Evolutionary conservation across 2,329 filamentous ascomycete genomes (phyloP), one percentile per base, ranked within the genome.

Genomic region (Coniella lustricola): DNA sequence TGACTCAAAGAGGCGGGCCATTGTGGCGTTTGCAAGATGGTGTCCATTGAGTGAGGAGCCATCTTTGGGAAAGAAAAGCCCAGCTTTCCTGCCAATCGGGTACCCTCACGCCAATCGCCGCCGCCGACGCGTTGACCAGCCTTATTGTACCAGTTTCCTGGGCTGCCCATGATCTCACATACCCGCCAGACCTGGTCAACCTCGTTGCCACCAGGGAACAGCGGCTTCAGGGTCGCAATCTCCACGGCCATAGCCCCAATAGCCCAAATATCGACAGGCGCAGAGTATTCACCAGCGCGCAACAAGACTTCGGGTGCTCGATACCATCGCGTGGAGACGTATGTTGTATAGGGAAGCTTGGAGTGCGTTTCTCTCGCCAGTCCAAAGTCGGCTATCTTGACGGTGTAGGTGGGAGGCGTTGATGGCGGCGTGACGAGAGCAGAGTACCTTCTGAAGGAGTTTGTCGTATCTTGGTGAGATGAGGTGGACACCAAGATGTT

Each of bases 1-100:
- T 94, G 82, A 60, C 85, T 86, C 48, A 98, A 76, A 17, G 89
- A 85, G 1, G 84, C 71, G 5, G 93, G 93, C 93, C 93, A 98
- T 62, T 95, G 88, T 14, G 93, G 90, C 21, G 86, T 66, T 62
- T 89, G 89, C 7, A 98, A 75, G 56, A 97, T 93, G 4, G 89
- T 94, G 59, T 97, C 91, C 80, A 98, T 89, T 16, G 91, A 81
- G 66, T 97, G 93, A 44, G 93, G 93, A 18, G 93, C 91, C 93
- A 98, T 97, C 81, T 93, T 97, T 52, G 93, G 93, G 70, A 98
- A 98, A 0, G 93, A 96, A 67, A 98, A 98, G 48, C 93, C 93
- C 55, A 98, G 79, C 74, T 97, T 97, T 58, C 93, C 89, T 49
- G 93, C 93, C 51, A 98, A 74, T 53, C 89, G 81, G 39, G 90